Evolutionary conservation across 2,329 filamentous ascomycete genomes (phyloP), one percentile per base, ranked within the genome.

Genomic region (Nothopassalora personata): DNA sequence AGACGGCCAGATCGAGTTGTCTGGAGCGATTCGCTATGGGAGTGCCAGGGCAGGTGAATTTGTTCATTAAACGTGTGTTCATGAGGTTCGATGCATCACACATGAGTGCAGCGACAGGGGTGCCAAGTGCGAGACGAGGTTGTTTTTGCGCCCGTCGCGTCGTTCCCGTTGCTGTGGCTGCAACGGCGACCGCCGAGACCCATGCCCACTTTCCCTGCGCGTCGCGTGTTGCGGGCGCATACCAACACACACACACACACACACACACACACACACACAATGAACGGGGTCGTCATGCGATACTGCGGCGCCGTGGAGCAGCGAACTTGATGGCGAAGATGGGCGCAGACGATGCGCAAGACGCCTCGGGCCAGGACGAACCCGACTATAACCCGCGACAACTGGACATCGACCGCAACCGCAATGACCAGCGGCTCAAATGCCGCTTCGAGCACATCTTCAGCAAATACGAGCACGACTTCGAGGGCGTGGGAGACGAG

Each of bases 391-490:
- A 58, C 43, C 50, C 56, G 30, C 56, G 59, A 9, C 60, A 62
- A 54, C 50, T 66, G 50, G 62, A 64, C 30, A 28, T 50, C 7
- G 64, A 64, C 31, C 61, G 64, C 10, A 48, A 54, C 13, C 62
- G 81, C 56, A 89, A 91, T 58, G 86, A 90, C 62, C 77, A 81
- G 63, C 86, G 85, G 59, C 82, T 96, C 45, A 93, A 94, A 72
- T 86, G 85, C n/a, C 86, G 86, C 5, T 94, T 96, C 72, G 91
- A 96, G 70, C 79, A 84, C 57, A 96, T 97, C 57, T 96, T 96
- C 71, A 84, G 88, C 61, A 97, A 96, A 73, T 70, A 70, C 53
- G 64, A 62, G 55, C 86, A 81, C 64, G 89, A 97, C 71, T 96
- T 96, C 69, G 85, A 86, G 1, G 88, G 86, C 4, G 81, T 93